Percentiles rank a stretch among this genome's conserved stretches.
phyloP scores from a whole-genome alignment of 208 protist genomes.

The Acanthamoeba healyi region DNA sequence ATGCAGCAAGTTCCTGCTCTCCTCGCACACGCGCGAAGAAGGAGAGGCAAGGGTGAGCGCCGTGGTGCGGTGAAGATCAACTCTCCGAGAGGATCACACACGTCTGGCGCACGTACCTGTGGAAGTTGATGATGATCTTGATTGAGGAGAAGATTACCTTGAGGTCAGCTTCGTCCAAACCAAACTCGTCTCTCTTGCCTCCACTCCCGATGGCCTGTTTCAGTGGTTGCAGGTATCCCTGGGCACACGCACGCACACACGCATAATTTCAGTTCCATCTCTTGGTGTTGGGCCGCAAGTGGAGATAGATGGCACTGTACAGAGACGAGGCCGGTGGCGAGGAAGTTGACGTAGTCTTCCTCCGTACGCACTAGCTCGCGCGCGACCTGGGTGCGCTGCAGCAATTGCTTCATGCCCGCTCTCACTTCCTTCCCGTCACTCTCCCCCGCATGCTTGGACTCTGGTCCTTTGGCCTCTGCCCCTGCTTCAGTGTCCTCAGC shows the following conservation, averaged over 20 bases:
- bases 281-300: too few relatives aligned
- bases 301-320: too few relatives aligned
- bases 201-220: background rate
- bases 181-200: background rate
- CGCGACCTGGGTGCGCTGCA: background rate
- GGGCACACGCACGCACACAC: too few relatives aligned
- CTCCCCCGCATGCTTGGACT: background rate
- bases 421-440: background rate
- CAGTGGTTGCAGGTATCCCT: background rate
- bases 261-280: too few relatives aligned
- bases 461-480: too few relatives aligned
- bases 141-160: background rate
- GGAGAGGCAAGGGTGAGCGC: background rate
- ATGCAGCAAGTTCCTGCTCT: background rate
- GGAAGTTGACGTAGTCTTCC: slow-evolving; percentile 18
- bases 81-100: too few relatives aligned
- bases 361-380: background rate
- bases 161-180: background rate
- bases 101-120: background rate
- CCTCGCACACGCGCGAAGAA: background rate
- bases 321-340: background rate
- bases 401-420: background rate
- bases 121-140: background rate
- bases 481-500: too few relatives aligned
- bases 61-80: too few relatives aligned